Conservation (phyloP, 768 basidiomycete species). For the Cubamyces lactineus region DNA sequence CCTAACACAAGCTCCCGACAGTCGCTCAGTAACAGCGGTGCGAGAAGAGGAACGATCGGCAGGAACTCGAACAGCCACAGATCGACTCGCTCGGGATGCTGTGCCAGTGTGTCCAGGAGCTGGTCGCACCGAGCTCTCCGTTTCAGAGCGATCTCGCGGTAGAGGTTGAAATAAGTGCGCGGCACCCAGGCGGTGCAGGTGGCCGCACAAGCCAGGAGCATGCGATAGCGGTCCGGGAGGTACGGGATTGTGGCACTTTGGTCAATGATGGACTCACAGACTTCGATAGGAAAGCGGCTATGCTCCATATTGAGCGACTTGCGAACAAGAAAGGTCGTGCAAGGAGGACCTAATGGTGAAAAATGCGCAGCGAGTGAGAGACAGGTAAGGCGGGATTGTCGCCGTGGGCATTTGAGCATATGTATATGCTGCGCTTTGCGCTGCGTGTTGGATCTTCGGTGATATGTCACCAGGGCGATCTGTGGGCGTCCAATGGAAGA, state of each 20-base stretch:
- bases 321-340: too few relatives aligned
- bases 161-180: background rate
- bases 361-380: too few relatives aligned
- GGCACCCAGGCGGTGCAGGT: constrained; percentile 6
- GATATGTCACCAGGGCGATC: too few relatives aligned
- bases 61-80: background rate
- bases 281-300: background rate
- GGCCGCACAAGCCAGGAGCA: background rate
- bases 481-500: too few relatives aligned
- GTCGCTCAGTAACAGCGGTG: too few relatives aligned
- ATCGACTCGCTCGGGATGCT: background rate
- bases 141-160: background rate
- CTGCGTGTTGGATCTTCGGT: too few relatives aligned
- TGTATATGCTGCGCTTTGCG: too few relatives aligned
- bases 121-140: background rate
- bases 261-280: background rate
- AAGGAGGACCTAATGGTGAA: background rate
- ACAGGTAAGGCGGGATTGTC: too few relatives aligned
- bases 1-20: too few relatives aligned
- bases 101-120: background rate
- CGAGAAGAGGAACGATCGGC: background rate
- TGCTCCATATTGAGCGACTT: background rate
- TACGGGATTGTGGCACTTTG: too few relatives aligned
- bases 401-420: too few relatives aligned
- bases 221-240: background rate